Percentiles rank a stretch among this genome's conserved stretches.
These are phyloP conservation scores for Pterula multifida DNA, from an alignment of 1,284 basidiomycete genomes.

Conservation along the genomic window DNA sequence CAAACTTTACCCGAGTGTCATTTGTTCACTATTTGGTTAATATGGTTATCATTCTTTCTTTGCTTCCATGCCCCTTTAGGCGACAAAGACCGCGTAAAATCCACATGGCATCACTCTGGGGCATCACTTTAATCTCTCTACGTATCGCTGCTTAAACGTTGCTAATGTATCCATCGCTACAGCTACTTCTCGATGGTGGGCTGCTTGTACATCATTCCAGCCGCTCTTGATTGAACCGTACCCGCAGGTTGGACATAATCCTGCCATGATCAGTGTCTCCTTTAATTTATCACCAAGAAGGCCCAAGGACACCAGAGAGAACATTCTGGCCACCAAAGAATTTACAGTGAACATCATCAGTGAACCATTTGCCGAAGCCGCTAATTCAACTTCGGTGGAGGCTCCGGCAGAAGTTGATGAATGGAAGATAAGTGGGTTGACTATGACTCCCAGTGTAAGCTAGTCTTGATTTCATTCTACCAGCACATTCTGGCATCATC, in stretches of 20 bases:
- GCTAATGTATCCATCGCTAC: no score
- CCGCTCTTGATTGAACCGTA: conserved; percentile 18
- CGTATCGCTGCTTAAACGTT: no score
- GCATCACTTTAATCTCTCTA: no score
- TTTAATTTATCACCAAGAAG: conserved; percentile 30
- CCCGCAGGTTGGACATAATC: conserved; percentile 45
- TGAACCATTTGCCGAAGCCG: conserved; percentile 62
- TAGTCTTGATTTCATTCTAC: no score
- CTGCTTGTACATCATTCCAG: conserved; percentile 8
- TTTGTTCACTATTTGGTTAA: not conserved
- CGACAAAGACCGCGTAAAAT: no score
- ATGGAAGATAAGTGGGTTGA: conserved; percentile 66
- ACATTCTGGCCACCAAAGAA: conserved; percentile 54
- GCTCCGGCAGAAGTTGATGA: conserved; percentile 55
- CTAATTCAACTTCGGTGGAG: conserved; percentile 58
- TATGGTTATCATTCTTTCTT: no score
- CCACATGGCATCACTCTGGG: no score
- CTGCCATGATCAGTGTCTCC: conserved; percentile 55
- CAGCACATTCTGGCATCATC: no score
- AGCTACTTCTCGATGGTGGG: conserved; percentile 50
- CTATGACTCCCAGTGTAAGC: conserved; percentile 46
- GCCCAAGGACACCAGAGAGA: conserved; percentile 55
- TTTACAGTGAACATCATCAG: conserved; percentile 73
- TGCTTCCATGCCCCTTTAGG: no score
- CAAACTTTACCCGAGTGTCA: not conserved